These are phyloP conservation scores for Plectosphaerella plurivora DNA, from an alignment of 2,329 filamentous ascomycete species.

Conservation along the genomic window DNA sequence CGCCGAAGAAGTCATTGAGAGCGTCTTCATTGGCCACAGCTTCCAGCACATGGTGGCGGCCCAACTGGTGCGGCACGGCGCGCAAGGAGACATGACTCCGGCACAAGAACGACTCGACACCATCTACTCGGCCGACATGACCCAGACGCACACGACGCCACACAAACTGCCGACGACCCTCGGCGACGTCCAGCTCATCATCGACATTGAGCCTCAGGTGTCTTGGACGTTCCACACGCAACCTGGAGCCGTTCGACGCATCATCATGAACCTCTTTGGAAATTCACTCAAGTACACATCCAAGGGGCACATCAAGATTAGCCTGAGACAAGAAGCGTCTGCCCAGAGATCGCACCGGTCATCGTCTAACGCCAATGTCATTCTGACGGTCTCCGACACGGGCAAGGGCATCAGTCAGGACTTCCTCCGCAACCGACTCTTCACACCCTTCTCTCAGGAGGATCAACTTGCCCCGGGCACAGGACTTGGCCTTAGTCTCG, in stretches of 20 bases:
- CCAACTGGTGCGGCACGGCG: constrained; percentile 26
- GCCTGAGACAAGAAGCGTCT: constrained; percentile 16
- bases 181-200: constrained; percentile 29
- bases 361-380: constrained; percentile 10
- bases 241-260: constrained; percentile 42
- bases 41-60: constrained; percentile 24
- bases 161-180: constrained; percentile 15
- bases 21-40: constrained; percentile 30
- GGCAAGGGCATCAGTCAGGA: constrained; percentile 58
- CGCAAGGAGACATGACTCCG: constrained; percentile 8
- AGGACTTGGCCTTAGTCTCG: constrained; percentile 58
- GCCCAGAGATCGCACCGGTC: constrained; percentile 12
- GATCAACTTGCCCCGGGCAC: constrained; percentile 51
- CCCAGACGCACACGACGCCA: constrained; percentile 1
- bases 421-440: constrained; percentile 53
- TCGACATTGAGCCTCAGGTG: constrained; percentile 41
- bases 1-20: constrained; percentile 34
- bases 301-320: constrained; percentile 35
- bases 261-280: constrained; percentile 51
- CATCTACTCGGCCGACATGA: constrained; percentile 8
- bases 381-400: constrained; percentile 52
- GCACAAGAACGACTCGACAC: constrained; percentile 11
- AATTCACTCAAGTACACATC: constrained; percentile 51
- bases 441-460: constrained; percentile 59
- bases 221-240: constrained; percentile 51